Conservation (phyloP, 257 asterid genomes). For the Gynochthodes officinalis region DNA sequence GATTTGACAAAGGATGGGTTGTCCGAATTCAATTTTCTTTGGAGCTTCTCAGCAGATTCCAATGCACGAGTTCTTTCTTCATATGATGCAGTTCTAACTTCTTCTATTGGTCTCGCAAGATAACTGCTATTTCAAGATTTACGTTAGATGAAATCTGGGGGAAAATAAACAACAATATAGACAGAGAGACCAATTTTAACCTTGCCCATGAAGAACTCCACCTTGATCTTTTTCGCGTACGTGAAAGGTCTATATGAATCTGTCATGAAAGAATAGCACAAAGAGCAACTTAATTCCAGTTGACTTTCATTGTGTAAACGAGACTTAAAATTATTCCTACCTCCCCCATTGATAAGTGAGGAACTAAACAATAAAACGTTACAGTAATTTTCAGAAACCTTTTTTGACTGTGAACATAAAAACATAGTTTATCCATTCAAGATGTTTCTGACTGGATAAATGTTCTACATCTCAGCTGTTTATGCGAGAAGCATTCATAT, state of each 20-base stretch:
- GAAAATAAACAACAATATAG: neutral
- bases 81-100: slow-evolving; percentile 60
- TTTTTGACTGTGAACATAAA: neutral
- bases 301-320: neutral
- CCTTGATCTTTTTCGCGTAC: slow-evolving; percentile 49
- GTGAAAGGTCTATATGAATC: slow-evolving; percentile 50
- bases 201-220: slow-evolving; percentile 67
- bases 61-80: slow-evolving; percentile 56
- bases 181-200: slow-evolving; percentile 23
- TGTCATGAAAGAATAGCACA: slow-evolving; percentile 19
- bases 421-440: neutral
- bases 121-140: slow-evolving; percentile 41
- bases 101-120: slow-evolving; percentile 79
- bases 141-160: slow-evolving; percentile 8
- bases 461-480: neutral
- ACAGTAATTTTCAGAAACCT: neutral
- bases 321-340: neutral
- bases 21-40: slow-evolving; percentile 48
- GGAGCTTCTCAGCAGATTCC: slow-evolving; percentile 64
- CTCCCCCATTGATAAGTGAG: neutral
- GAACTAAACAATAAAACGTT: neutral
- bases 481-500: neutral
- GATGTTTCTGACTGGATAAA: neutral
- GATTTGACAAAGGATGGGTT: slow-evolving; percentile 74
- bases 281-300: neutral